These are phyloP conservation scores for Periconia digitata DNA, from an alignment of 2,329 filamentous ascomycete species.

Conservation along the genomic window DNA sequence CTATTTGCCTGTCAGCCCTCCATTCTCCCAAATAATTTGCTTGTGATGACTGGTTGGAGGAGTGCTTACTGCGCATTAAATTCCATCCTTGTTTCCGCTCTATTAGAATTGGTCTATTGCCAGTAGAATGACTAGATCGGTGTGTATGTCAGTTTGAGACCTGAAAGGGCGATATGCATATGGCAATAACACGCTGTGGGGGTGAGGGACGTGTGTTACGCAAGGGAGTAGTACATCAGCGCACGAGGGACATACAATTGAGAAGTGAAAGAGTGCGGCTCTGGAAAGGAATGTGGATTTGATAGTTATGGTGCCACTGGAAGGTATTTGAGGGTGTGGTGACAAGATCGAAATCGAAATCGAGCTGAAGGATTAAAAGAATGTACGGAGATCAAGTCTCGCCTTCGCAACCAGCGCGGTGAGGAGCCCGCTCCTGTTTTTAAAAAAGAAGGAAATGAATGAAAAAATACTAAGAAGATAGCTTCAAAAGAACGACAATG, in stretches of 20 bases:
- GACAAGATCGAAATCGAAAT: constrained; percentile 24
- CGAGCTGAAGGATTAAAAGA: constrained; percentile 32
- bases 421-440: constrained; percentile 41
- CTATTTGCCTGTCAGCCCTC: constrained; percentile 33
- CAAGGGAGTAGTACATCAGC: constrained; percentile 28
- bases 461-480: constrained; percentile 33
- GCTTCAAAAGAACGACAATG: constrained; percentile 42
- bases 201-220: constrained; percentile 15
- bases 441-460: constrained; percentile 21
- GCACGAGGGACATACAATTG: constrained; percentile 29
- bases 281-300: no score
- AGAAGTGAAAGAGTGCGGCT: constrained; percentile 38
- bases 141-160: constrained; percentile 28
- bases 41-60: constrained; percentile 7
- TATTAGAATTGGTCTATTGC: constrained; percentile 22
- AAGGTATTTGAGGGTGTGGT: constrained; percentile 27
- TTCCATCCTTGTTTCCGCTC: constrained; percentile 42
- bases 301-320: constrained; percentile 37
- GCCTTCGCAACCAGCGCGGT: constrained; percentile 43
- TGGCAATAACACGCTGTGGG: constrained; percentile 22
- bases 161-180: constrained; percentile 23
- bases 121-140: constrained; percentile 16
- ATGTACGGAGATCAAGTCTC: constrained; percentile 43
- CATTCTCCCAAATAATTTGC: constrained; percentile 4
- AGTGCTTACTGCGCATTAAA: constrained; percentile 46